A percentile compares a stretch with the other conserved stretches of the same genome.
Conservation (phyloP, 2,329 filamentous ascomycete genomes). For the Hawksworthiomyces lignivorus region DNA sequence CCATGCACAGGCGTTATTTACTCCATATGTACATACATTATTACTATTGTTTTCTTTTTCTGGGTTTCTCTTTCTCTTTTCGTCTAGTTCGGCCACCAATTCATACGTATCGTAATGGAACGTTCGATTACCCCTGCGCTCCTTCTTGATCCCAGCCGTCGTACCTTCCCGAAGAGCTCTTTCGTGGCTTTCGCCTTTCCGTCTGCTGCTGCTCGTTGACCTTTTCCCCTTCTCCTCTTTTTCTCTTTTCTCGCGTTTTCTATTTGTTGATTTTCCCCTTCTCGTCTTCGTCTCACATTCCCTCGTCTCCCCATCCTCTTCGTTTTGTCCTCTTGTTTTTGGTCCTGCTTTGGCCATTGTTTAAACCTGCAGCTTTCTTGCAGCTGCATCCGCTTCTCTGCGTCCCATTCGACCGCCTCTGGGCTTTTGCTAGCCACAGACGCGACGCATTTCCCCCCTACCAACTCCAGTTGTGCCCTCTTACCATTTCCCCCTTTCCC, state of each 20-base stretch:
- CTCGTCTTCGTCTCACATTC: not conserved
- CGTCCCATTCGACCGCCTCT: not conserved
- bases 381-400: not conserved
- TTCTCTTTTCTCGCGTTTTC: constrained; percentile 1
- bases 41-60: not conserved
- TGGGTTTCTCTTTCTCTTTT: not conserved
- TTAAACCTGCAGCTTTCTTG: constrained; percentile 1
- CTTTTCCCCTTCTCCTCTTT: constrained; percentile 1
- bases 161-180: constrained; percentile 5
- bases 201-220: not conserved
- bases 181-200: not conserved
- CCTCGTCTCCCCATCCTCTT: not conserved
- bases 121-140: not conserved
- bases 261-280: not conserved
- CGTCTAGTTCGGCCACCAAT: not conserved
- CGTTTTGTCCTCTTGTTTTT: not conserved
- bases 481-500: not conserved
- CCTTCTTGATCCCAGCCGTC: not conserved
- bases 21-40: no score
- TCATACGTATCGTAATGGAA: no score
- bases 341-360: not conserved
- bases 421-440: not conserved
- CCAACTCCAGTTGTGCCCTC: not conserved
- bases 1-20: no score
- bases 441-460: not conserved